Conservation (phyloP, 495 filamentous ascomycete genomes). For the Aspergillus mulundensis region DNA sequence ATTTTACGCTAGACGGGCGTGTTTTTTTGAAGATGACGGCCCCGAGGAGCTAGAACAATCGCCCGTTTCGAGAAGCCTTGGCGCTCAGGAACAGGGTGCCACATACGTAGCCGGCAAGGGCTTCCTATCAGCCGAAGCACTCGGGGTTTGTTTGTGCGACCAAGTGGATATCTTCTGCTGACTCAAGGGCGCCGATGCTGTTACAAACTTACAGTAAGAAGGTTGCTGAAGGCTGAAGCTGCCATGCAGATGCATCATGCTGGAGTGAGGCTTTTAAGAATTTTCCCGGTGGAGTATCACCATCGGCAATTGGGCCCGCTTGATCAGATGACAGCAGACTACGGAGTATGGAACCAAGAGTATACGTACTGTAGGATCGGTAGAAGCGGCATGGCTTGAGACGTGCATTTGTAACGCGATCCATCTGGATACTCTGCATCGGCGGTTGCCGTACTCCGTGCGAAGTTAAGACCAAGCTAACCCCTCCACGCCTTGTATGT, state of each 20-base stretch:
- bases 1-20: not conserved
- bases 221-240: too few relatives aligned
- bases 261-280: not conserved
- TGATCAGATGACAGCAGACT: not conserved
- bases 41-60: not conserved
- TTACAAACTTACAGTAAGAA: too few relatives aligned
- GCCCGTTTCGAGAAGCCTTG: not conserved
- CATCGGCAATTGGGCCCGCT: not conserved
- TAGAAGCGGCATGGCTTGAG: not conserved
- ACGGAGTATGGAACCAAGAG: not conserved
- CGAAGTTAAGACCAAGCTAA: slow-evolving; percentile 3
- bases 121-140: not conserved
- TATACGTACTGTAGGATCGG: not conserved
- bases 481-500: slow-evolving; percentile 79
- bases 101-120: not conserved
- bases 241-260: not conserved
- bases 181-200: not conserved
- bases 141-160: not conserved
- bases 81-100: slow-evolving; percentile 1
- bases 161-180: not conserved
- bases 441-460: not conserved
- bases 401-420: not conserved
- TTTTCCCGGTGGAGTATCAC: slow-evolving; percentile 2
- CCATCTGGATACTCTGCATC: not conserved
- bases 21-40: not conserved